These are phyloP conservation scores for Tirmania nivea DNA, from an alignment of 495 filamentous ascomycete species.

Conservation along the genomic window DNA sequence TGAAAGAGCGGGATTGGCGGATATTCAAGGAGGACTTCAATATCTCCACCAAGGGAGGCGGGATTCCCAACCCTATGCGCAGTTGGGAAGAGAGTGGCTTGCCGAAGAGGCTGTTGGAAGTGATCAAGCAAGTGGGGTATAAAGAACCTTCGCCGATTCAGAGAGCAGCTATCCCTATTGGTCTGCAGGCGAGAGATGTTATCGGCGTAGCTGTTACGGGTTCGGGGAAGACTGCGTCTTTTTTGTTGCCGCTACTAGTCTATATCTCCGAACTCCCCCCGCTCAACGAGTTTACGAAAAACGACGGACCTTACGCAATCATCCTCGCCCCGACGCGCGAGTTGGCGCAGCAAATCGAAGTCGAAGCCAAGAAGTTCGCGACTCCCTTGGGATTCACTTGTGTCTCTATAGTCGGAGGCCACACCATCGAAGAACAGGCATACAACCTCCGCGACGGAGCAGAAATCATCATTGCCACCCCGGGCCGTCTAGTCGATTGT, in stretches of 20 bases:
- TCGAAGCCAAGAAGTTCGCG: conserved; percentile 86
- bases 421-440: conserved; percentile 84
- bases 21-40: conserved; percentile 99
- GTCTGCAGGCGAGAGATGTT: conserved; percentile 75
- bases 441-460: conserved; percentile 86
- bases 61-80: conserved; percentile 90
- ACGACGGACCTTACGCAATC: conserved; percentile 89
- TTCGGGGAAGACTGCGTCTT: conserved; percentile 96
- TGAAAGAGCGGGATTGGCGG: conserved; percentile 97
- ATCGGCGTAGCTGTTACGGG: conserved; percentile 97
- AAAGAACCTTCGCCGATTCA: conserved; percentile 85
- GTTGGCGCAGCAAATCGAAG: conserved; percentile 91
- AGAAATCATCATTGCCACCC: conserved; percentile 96
- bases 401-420: conserved; percentile 92
- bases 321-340: conserved; percentile 96
- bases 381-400: conserved; percentile 80
- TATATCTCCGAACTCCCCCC: conserved; percentile 87
- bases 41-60: conserved; percentile 74
- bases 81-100: conserved; percentile 75
- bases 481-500: conserved; percentile 90
- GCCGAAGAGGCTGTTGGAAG: conserved; percentile 58
- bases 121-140: conserved; percentile 73
- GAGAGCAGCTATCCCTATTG: conserved; percentile 86
- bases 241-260: conserved; percentile 79
- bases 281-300: conserved; percentile 70